phyloP scores from a whole-genome alignment of 225 moss, liverwort and hornwort genomes.

The Climacium dendroides region DNA sequence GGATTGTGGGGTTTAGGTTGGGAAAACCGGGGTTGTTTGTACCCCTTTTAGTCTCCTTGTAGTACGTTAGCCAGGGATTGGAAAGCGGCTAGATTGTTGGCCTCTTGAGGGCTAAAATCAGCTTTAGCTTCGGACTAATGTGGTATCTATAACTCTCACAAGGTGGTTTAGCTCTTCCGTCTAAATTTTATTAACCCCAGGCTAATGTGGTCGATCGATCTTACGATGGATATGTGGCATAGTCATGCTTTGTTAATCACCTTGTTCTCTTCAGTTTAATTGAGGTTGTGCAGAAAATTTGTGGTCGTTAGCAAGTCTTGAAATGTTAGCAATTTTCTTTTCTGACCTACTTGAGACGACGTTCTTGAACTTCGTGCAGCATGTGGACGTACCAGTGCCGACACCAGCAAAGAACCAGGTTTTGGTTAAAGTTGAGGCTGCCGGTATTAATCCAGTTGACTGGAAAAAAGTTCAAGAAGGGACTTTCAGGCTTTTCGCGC shows the following conservation, averaged over 20 bases:
- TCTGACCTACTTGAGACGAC: not conserved
- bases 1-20: not conserved
- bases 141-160: not conserved
- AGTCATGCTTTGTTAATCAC: too few species aligned
- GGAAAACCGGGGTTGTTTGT: not conserved
- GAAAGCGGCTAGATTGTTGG: not conserved
- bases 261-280: too few species aligned
- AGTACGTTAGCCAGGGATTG: not conserved
- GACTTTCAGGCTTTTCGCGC: not conserved
- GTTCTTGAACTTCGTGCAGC: constrained; percentile 3
- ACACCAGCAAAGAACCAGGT: constrained; percentile 25
- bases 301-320: not conserved
- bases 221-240: not conserved
- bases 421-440: constrained; percentile 35
- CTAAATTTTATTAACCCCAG: too few species aligned
- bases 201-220: not conserved
- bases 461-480: constrained; percentile 21
- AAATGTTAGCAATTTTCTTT: not conserved
- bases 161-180: not conserved
- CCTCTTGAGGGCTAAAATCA: not conserved
- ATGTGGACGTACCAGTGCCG: constrained; percentile 34
- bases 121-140: not conserved
- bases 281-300: not conserved
- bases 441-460: constrained; percentile 25
- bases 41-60: not conserved